phyloP scores from a whole-genome alignment of 306 rosid genomes.

The Corylus americana region DNA sequence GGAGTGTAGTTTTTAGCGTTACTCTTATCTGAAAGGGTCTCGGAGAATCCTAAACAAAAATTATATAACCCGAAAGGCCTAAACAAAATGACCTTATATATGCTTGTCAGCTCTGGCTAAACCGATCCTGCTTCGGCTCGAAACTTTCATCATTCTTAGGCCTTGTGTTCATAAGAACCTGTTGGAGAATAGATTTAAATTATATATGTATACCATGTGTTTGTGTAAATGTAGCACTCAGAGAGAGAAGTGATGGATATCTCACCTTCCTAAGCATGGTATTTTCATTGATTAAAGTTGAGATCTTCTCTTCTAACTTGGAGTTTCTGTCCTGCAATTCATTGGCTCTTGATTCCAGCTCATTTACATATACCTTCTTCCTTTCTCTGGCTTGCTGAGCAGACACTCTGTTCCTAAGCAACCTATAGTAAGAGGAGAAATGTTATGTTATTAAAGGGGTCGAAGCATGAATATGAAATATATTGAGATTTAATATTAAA shows the following conservation, averaged over 20 bases:
- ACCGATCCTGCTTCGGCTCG: constrained; percentile 42
- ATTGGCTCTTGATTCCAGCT: constrained; percentile 59
- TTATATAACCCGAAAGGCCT: neutral
- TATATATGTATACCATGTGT: neutral
- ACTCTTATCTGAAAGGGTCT: neutral
- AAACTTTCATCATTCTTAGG: constrained; percentile 48
- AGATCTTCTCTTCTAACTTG: constrained; percentile 68
- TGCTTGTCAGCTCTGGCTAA: constrained; percentile 27
- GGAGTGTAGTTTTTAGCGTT: too few species aligned
- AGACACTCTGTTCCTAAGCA: constrained; percentile 81
- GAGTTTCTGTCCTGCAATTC: constrained; percentile 65
- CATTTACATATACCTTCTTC: constrained; percentile 73
- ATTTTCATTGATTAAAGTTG: constrained; percentile 68
- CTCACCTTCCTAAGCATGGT: constrained; percentile 62
- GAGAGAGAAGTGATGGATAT: neutral
- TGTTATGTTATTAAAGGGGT: too few species aligned
- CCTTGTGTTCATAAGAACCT: constrained; percentile 67
- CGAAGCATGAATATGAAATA: too few species aligned
- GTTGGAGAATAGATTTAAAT: neutral
- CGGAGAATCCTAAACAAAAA: neutral
- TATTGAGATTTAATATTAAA: too few species aligned
- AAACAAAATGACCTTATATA: neutral
- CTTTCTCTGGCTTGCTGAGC: constrained; percentile 92
- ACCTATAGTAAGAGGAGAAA: constrained; percentile 28
- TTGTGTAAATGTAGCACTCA: neutral